A percentile compares a stretch with the other conserved stretches of the same genome.
Conservation (phyloP, 1,284 basidiomycete genomes). For the Fomitopsis pinicola region DNA sequence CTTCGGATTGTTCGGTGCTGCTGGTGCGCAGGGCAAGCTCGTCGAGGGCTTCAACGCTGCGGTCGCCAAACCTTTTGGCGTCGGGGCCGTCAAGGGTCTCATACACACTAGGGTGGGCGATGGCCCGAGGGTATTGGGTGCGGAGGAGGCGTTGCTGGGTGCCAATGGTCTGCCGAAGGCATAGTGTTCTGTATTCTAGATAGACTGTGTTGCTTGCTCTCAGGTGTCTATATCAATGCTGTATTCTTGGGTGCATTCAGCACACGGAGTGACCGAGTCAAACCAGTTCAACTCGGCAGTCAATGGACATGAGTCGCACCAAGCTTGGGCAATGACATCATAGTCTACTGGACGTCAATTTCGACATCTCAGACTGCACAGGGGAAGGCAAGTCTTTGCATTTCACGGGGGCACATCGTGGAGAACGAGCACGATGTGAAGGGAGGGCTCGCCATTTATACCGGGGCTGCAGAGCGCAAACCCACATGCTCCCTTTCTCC, state of each 20-base stretch:
- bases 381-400: background rate
- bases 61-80: constrained; percentile 70
- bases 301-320: background rate
- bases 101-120: constrained; percentile 93
- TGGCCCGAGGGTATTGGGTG: constrained; percentile 69
- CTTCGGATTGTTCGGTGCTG: constrained; percentile 54
- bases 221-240: background rate
- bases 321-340: background rate
- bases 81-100: constrained; percentile 79
- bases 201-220: background rate
- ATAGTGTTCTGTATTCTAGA: constrained; percentile 1
- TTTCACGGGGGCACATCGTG: background rate
- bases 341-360: background rate
- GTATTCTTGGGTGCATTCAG: background rate
- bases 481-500: background rate
- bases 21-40: constrained; percentile 41
- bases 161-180: constrained; percentile 53
- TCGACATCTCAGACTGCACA: background rate
- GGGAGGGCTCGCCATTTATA: background rate
- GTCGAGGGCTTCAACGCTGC: constrained; percentile 73
- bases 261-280: background rate
- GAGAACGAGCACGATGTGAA: background rate
- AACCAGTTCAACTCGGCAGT: background rate
- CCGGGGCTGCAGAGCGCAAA: background rate
- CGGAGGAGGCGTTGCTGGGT: constrained; percentile 53